phyloP scores from a whole-genome alignment of 2,329 filamentous ascomycete genomes.

The Colletotrichum nymphaeae region DNA sequence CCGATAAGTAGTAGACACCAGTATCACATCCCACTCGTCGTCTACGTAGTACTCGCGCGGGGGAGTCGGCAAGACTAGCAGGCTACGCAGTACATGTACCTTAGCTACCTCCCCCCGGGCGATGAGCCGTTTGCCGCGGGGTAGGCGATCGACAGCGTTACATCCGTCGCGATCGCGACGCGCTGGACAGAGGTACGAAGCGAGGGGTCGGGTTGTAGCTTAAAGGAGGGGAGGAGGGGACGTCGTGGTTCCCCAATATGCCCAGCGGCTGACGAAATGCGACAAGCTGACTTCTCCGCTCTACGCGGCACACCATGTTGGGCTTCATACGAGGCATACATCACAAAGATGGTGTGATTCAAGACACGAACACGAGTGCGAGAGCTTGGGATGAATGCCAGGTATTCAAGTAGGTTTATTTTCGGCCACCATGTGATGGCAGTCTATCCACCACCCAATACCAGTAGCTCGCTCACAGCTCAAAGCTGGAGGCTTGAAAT shows the following conservation, averaged over 20 bases:
- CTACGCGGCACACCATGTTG: not conserved
- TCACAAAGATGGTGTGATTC: not conserved
- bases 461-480: not conserved
- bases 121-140: not conserved
- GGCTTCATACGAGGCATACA: not conserved
- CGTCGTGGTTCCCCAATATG: conserved; percentile 5
- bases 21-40: too few species aligned
- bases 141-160: not conserved
- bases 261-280: not conserved
- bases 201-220: conserved; percentile 1
- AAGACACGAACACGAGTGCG: not conserved
- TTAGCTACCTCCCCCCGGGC: not conserved
- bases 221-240: not conserved
- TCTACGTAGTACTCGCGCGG: not conserved
- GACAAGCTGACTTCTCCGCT: not conserved
- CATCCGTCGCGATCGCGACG: conserved; percentile 13
- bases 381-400: not conserved
- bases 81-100: not conserved
- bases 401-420: conserved; percentile 22
- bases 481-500: conserved; percentile 5
- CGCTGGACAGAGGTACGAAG: not conserved
- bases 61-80: not conserved
- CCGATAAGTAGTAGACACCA: not conserved
- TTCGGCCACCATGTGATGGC: conserved; percentile 8
- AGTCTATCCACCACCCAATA: conserved; percentile 1